Evolutionary conservation across 2,329 filamentous ascomycete species (phyloP).

Genomic region (Colletotrichum noveboracense): DNA sequence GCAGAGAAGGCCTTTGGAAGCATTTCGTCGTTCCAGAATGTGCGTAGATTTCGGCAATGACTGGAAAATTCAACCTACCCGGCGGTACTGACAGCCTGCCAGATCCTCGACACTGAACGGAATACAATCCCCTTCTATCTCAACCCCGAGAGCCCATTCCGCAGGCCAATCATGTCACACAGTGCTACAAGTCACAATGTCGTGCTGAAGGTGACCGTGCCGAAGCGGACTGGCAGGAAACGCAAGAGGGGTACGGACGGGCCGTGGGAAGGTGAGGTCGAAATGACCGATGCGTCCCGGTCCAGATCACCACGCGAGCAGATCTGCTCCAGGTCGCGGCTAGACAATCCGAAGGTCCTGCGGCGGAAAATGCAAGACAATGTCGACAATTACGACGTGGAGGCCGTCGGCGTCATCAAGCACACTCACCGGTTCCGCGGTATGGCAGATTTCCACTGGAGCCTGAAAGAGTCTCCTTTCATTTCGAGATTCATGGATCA

Average conservation of each 20-base stretch:
- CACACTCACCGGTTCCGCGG: constrained; percentile 87
- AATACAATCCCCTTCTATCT: constrained; percentile 73
- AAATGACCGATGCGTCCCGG: constrained; percentile 30
- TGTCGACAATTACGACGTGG: constrained; percentile 66
- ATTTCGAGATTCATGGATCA: constrained; percentile 74
- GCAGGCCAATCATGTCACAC: constrained; percentile 78
- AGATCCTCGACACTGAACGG: constrained; percentile 54
- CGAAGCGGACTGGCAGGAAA: constrained; percentile 85
- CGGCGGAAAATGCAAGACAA: constrained; percentile 75
- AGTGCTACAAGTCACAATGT: constrained; percentile 81
- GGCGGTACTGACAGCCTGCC: background rate
- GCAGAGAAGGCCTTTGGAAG: constrained; percentile 47
- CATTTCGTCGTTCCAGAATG: constrained; percentile 41
- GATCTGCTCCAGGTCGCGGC: constrained; percentile 49
- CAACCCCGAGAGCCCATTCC: constrained; percentile 78
- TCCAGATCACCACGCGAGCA: constrained; percentile 21
- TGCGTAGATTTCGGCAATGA: constrained; percentile 25
- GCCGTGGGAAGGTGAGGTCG: constrained; percentile 60
- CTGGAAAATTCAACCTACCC: background rate
- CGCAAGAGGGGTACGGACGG: constrained; percentile 79
- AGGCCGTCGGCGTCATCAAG: constrained; percentile 74
- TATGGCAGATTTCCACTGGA: constrained; percentile 86
- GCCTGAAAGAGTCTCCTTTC: constrained; percentile 71
- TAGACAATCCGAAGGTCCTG: constrained; percentile 60
- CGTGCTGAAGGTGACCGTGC: constrained; percentile 84